A percentile compares a stretch with the other conserved stretches of the same genome.
Conservation (phyloP, 306 rosid species). For the Delonix regia region DNA sequence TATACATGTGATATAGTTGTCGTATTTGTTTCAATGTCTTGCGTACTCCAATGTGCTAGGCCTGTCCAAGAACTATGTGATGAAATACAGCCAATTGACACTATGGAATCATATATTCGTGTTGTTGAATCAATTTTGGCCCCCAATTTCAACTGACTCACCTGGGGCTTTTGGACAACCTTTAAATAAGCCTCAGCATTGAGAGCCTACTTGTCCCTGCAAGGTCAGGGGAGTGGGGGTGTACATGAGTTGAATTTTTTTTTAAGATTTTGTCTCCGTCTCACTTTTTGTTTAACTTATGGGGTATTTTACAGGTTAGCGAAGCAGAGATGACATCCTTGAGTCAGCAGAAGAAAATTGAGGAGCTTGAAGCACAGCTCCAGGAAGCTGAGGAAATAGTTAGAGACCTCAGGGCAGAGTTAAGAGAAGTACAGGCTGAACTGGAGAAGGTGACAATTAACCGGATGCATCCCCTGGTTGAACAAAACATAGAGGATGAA, state of each 20-base stretch:
- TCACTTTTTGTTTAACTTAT: conserved; percentile 27
- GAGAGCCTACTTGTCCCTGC: not conserved
- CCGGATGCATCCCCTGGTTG: conserved; percentile 43
- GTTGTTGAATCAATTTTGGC: conserved; percentile 16
- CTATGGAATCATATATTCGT: conserved; percentile 4
- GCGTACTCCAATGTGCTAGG: conserved; percentile 3
- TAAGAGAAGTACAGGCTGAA: conserved; percentile 66
- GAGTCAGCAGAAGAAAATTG: conserved; percentile 69
- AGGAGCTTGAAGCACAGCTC: conserved; percentile 89
- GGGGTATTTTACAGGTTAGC: conserved; percentile 52
- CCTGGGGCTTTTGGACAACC: not conserved
- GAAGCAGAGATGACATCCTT: conserved; percentile 62
- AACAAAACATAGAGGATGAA: conserved; percentile 42
- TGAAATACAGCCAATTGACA: too few species aligned
- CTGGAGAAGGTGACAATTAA: conserved; percentile 58
- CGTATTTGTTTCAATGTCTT: conserved; percentile 20
- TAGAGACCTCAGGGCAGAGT: conserved; percentile 74
- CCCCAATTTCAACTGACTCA: conserved; percentile 20
- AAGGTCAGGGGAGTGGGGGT: not conserved
- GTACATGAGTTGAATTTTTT: not conserved
- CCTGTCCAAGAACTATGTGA: conserved; percentile 5
- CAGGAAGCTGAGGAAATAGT: conserved; percentile 85
- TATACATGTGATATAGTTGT: not conserved
- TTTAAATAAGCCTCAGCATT: conserved; percentile 2
- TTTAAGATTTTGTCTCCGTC: too few species aligned